phyloP scores from a whole-genome alignment of 2,329 filamentous ascomycete genomes.

The Colletotrichum tropicale region DNA sequence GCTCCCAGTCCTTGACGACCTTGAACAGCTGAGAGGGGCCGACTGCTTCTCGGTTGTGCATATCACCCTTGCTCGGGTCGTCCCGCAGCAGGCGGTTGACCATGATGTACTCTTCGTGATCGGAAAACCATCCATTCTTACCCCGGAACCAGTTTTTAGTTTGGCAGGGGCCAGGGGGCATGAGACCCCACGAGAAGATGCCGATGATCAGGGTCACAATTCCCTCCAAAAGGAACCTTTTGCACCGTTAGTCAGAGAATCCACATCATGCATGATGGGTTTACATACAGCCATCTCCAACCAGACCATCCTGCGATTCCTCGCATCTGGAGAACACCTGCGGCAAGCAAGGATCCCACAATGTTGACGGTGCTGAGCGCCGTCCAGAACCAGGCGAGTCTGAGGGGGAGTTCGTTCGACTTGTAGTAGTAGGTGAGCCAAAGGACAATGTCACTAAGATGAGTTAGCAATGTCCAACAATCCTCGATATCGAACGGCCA shows the following conservation, averaged over 20 bases:
- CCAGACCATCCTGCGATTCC: slow-evolving; percentile 40
- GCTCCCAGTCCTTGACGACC: slow-evolving; percentile 61
- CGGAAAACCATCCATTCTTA: slow-evolving; percentile 64
- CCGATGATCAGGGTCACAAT: slow-evolving; percentile 44
- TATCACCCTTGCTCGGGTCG: slow-evolving; percentile 64
- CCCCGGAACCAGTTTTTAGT: slow-evolving; percentile 63
- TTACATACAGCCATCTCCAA: slow-evolving; percentile 43
- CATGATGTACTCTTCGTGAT: slow-evolving; percentile 65
- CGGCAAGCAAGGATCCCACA: slow-evolving; percentile 52
- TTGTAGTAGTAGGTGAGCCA: slow-evolving; percentile 38
- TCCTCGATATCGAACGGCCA: not conserved
- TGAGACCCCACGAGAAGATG: slow-evolving; percentile 46
- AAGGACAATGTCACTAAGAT: slow-evolving; percentile 28
- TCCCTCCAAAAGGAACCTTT: slow-evolving; percentile 56
- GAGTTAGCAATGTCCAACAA: not conserved
- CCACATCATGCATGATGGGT: not conserved
- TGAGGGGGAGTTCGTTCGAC: slow-evolving; percentile 30
- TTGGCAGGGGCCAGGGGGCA: slow-evolving; percentile 50
- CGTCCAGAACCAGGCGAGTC: slow-evolving; percentile 35
- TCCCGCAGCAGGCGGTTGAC: slow-evolving; percentile 65
- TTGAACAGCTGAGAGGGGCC: slow-evolving; percentile 52
- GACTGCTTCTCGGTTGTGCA: slow-evolving; percentile 60
- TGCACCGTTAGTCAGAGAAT: not conserved
- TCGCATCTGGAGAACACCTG: slow-evolving; percentile 37
- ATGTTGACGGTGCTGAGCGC: slow-evolving; percentile 28